Conservation (phyloP, 768 basidiomycete species). For the Pleurotus giganteus region DNA sequence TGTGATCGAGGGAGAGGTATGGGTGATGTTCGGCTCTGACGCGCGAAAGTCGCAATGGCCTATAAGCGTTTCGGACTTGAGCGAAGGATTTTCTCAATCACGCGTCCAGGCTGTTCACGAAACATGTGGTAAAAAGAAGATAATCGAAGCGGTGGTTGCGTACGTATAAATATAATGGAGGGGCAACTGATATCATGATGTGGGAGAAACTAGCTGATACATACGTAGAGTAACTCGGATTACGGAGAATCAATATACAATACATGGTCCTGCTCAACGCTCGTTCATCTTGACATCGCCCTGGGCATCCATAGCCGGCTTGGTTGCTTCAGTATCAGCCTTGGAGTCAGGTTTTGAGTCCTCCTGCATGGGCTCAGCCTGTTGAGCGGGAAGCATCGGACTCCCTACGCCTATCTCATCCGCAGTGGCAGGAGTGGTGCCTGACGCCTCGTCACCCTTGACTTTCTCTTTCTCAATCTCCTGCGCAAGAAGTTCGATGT, state of each 20-base stretch:
- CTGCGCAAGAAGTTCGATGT: constrained; percentile 51
- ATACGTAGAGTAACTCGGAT: background rate
- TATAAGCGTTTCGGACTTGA: constrained; percentile 6
- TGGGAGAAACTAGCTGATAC: constrained; percentile 3
- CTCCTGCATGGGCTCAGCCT: constrained; percentile 19
- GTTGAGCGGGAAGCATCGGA: constrained; percentile 20
- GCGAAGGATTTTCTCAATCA: constrained; percentile 9
- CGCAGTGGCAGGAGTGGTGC: constrained; percentile 19
- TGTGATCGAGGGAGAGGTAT: constrained; percentile 10
- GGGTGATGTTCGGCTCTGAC: constrained; percentile 9
- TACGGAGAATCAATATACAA: background rate
- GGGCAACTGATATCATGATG: constrained; percentile 1
- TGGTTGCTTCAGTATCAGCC: constrained; percentile 9
- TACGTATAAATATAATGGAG: constrained; percentile 9
- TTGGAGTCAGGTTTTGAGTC: constrained; percentile 16
- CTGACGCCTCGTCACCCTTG: constrained; percentile 34
- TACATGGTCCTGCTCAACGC: constrained; percentile 9
- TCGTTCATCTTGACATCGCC: constrained; percentile 54
- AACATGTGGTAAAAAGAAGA: constrained; percentile 4
- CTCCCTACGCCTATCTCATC: constrained; percentile 35
- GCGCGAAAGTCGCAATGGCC: constrained; percentile 5
- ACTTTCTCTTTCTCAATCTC: constrained; percentile 50
- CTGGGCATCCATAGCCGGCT: constrained; percentile 29
- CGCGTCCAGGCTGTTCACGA: constrained; percentile 3
- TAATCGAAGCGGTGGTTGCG: background rate